Percentiles rank a stretch among this genome's conserved stretches.
These are phyloP conservation scores for Aspergillus unguis DNA, from an alignment of 2,329 filamentous ascomycete species.

Conservation along the genomic window DNA sequence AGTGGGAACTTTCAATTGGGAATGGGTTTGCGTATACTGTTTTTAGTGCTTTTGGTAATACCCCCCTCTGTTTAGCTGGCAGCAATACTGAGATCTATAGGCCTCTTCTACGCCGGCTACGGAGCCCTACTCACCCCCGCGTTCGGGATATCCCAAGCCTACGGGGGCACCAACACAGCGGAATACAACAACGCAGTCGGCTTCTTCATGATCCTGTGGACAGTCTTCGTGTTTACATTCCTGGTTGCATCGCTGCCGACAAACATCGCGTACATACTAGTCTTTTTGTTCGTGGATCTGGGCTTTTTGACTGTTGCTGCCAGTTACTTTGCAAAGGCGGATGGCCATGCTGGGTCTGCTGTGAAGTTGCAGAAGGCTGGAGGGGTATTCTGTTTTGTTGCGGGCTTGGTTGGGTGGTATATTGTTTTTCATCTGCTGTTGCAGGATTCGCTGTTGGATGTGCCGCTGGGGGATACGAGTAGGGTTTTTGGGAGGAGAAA, in stretches of 20 bases:
- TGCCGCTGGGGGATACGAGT: conserved; percentile 4
- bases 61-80: no score
- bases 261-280: not conserved
- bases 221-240: not conserved
- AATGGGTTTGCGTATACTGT: conserved; percentile 55
- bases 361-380: not conserved
- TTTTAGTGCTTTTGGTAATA: conserved; percentile 53
- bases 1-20: conserved; percentile 54
- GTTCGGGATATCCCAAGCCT: conserved; percentile 46
- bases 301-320: conserved; percentile 7
- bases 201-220: conserved; percentile 31
- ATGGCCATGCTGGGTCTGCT: not conserved
- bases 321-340: conserved; percentile 6
- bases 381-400: conserved; percentile 5
- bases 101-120: conserved; percentile 51
- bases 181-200: conserved; percentile 51
- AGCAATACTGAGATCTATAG: no score
- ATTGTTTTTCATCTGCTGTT: conserved; percentile 3
- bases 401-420: conserved; percentile 2
- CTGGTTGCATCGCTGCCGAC: not conserved
- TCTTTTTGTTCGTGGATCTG: not conserved
- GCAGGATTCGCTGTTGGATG: conserved; percentile 3
- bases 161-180: conserved; percentile 41
- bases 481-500: not conserved
- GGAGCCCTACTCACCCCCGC: conserved; percentile 48